Base-by-base conservation (phyloP, 139 green algal species). In the Chlamydomonas sp. region DNA sequence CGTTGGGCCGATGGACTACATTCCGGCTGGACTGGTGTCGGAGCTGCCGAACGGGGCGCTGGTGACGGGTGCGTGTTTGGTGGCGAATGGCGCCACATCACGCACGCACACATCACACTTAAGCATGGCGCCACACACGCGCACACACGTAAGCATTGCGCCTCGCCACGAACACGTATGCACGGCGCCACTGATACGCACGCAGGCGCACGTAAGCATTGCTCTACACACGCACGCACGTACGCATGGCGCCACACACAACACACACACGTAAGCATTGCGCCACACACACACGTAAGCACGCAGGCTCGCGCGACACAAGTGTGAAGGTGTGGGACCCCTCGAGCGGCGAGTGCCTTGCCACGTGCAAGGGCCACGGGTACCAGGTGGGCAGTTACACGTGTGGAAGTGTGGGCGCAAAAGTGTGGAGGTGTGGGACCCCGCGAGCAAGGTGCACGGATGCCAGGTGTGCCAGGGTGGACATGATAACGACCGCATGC, bases 311-410 rank as follows among this genome's bases (percentile, higher is more conserved):
- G 0, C 81, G 89, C 24, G 93, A 98, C 70, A 82, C 58, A 1
- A 79, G 58, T 0, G 79, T 97, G 8, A 81, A 85, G 0, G 72
- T 97, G 60, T 98, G 93, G 94, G 83, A 97, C 67, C 31, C 77
- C 0, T 30, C 58, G 6, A 84, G 63, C 5, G 77, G 68, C 0
- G 1, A 48, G 16, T 33, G 74, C 0, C 28, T 87, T 2, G 71
- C 82, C 3, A 60, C 49, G 4, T 59, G 95, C 35, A 36, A 73
- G 5, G 93, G 93, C 10, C 93, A 98, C 69, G 48, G 85, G 62
- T 90, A 92, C 57, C 89, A 95, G 79, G 91, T 97, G 28, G n/a
- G n/a, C n/a, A n/a, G n/a, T n/a, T n/a, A n/a, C n/a, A n/a, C n/a
- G n/a, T n/a, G n/a, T n/a, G n/a, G n/a, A n/a, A n/a, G n/a, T n/a